Conservation (phyloP, 2,329 filamentous ascomycete species). For the Cercospora sesami region DNA sequence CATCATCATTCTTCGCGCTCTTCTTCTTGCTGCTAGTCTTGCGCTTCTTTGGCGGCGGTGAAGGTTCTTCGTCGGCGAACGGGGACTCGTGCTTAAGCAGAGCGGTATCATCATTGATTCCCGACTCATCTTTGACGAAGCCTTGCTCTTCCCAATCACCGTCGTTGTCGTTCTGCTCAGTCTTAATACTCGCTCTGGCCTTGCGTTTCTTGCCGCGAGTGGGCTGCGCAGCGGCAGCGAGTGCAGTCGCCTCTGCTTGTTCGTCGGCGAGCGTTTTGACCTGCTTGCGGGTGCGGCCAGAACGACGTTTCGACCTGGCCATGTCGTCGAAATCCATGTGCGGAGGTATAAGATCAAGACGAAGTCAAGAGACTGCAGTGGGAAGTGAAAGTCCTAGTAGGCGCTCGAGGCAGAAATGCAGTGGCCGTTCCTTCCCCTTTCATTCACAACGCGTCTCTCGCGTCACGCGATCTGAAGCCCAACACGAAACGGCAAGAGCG, state of each 20-base stretch:
- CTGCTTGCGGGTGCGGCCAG: slow-evolving; percentile 24
- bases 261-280: slow-evolving; percentile 27
- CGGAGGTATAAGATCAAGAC: too few relatives aligned
- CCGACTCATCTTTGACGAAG: too few relatives aligned
- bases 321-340: too few relatives aligned
- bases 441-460: neutral
- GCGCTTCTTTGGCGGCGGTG: slow-evolving; percentile 13
- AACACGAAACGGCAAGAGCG: neutral
- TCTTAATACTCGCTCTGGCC: too few relatives aligned
- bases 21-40: slow-evolving; percentile 19
- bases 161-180: neutral
- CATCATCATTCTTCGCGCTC: slow-evolving; percentile 15
- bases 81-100: slow-evolving; percentile 9
- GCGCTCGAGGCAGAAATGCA: neutral
- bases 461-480: too few relatives aligned
- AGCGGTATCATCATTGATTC: too few relatives aligned
- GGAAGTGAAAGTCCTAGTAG: neutral
- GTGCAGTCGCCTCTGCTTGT: slow-evolving; percentile 19
- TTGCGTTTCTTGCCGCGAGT: slow-evolving; percentile 9
- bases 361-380: too few relatives aligned
- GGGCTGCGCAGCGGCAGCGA: neutral
- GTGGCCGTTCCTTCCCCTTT: neutral
- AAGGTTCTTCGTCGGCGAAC: neutral
- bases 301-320: too few relatives aligned
- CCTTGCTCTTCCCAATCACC: neutral